A percentile compares a stretch with the other conserved stretches of the same genome.
These are phyloP conservation scores for Selaginella moellendorffii DNA, from an alignment of 75 land plant genomes.

Conservation along the genomic window DNA sequence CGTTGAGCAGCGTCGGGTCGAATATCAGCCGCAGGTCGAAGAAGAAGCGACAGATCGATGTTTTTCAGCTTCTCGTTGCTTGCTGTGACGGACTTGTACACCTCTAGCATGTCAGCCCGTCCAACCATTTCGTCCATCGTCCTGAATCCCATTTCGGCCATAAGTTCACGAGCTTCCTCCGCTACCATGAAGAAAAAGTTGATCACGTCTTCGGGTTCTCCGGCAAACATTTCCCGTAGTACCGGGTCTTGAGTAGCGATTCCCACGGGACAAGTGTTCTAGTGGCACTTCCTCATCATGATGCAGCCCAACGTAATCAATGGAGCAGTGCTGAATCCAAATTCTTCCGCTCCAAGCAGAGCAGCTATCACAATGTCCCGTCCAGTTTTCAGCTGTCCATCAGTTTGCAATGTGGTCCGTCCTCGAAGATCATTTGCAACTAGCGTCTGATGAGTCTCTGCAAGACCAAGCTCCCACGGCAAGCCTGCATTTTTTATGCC, in stretches of 20 bases:
- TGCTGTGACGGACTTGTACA: slow-evolving; percentile 49
- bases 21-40: slow-evolving; percentile 82
- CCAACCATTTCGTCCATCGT: slow-evolving; percentile 83
- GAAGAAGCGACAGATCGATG: slow-evolving; percentile 71
- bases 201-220: slow-evolving; percentile 93
- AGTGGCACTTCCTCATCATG: not conserved
- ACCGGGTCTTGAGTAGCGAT: slow-evolving; percentile 55
- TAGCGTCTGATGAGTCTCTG: not conserved
- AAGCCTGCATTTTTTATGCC: not conserved
- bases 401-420: not conserved
- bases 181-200: slow-evolving; percentile 97
- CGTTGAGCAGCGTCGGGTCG: slow-evolving; percentile 94
- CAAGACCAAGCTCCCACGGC: not conserved
- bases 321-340: not conserved
- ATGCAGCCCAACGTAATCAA: not conserved
- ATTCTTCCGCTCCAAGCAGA: not conserved
- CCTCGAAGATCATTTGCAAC: not conserved
- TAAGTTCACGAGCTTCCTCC: slow-evolving; percentile 78
- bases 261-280: not conserved
- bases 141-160: slow-evolving; percentile 73
- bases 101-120: slow-evolving; percentile 79
- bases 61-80: slow-evolving; percentile 73
- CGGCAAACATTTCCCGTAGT: slow-evolving; percentile 85
- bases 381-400: not conserved
- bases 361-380: not conserved